Evolutionary conservation across 257 asterid species (phyloP).

Genomic region (Solanum chmielewskii): DNA sequence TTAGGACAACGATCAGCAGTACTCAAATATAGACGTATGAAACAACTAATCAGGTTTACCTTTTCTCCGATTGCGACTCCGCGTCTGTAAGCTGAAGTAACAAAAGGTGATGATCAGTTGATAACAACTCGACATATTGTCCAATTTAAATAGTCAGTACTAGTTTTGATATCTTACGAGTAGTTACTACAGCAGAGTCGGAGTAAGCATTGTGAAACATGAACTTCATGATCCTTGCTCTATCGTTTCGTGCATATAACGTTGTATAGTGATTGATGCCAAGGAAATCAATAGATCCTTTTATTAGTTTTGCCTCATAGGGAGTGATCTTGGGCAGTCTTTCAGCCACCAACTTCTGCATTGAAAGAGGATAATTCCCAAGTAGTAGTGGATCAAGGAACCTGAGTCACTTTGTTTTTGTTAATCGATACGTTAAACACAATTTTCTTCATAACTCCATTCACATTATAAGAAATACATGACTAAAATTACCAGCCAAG

Average conservation of each 20-base stretch:
- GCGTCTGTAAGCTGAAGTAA: slow-evolving; percentile 42
- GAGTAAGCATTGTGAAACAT: slow-evolving; percentile 50
- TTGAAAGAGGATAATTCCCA: slow-evolving; percentile 77
- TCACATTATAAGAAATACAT: background rate
- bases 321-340: slow-evolving; percentile 51
- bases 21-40: background rate
- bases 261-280: slow-evolving; percentile 85
- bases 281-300: slow-evolving; percentile 66
- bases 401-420: slow-evolving; percentile 35
- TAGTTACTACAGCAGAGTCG: slow-evolving; percentile 63
- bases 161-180: slow-evolving; percentile 30
- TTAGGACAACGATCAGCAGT: background rate
- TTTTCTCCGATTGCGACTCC: slow-evolving; percentile 71
- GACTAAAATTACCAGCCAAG: slow-evolving; percentile 63
- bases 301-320: slow-evolving; percentile 26
- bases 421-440: background rate
- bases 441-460: background rate
- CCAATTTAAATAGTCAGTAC: background rate
- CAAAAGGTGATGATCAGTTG: background rate
- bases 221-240: slow-evolving; percentile 35
- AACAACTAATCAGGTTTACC: slow-evolving; percentile 21
- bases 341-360: slow-evolving; percentile 63
- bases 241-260: slow-evolving; percentile 58
- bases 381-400: slow-evolving; percentile 90
- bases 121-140: background rate